Conservation (phyloP, 2,329 filamentous ascomycete species). For the Keithomyces neogunnii region DNA sequence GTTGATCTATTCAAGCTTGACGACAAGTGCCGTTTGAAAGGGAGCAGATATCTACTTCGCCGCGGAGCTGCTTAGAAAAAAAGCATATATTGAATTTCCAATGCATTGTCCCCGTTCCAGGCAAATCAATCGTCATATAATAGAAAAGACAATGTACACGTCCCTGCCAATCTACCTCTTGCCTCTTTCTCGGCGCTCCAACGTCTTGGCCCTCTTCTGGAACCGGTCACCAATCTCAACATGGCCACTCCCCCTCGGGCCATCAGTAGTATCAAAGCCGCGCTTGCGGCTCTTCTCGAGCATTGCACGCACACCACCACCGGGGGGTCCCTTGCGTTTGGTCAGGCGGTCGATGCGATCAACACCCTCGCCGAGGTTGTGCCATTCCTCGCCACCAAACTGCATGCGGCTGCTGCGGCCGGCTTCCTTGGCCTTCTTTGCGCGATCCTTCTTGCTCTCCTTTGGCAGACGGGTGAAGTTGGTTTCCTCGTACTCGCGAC, state of each 20-base stretch:
- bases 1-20: no score
- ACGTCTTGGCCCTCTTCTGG: slow-evolving; percentile 56
- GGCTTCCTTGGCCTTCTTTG: slow-evolving; percentile 50
- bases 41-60: no score
- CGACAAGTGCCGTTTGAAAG: no score
- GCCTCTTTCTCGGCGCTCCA: slow-evolving; percentile 37
- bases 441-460: slow-evolving; percentile 77
- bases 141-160: neutral
- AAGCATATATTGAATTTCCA: no score
- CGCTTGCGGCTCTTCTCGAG: slow-evolving; percentile 85
- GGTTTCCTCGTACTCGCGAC: slow-evolving; percentile 79
- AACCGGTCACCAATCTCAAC: slow-evolving; percentile 65
- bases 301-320: slow-evolving; percentile 49
- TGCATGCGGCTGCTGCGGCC: slow-evolving; percentile 50
- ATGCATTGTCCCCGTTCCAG: no score
- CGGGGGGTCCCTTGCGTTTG: slow-evolving; percentile 51
- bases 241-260: slow-evolving; percentile 55
- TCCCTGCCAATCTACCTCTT: slow-evolving; percentile 24
- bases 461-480: slow-evolving; percentile 85
- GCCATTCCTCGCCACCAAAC: slow-evolving; percentile 89
- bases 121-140: no score
- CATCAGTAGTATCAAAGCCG: slow-evolving; percentile 57
- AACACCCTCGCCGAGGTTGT: slow-evolving; percentile 72
- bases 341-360: slow-evolving; percentile 83
- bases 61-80: no score